A percentile compares a stretch with the other conserved stretches of the same genome.
Evolutionary conservation across 2,329 filamentous ascomycete species (phyloP).

Genomic region (Dactylellina leptospora): DNA sequence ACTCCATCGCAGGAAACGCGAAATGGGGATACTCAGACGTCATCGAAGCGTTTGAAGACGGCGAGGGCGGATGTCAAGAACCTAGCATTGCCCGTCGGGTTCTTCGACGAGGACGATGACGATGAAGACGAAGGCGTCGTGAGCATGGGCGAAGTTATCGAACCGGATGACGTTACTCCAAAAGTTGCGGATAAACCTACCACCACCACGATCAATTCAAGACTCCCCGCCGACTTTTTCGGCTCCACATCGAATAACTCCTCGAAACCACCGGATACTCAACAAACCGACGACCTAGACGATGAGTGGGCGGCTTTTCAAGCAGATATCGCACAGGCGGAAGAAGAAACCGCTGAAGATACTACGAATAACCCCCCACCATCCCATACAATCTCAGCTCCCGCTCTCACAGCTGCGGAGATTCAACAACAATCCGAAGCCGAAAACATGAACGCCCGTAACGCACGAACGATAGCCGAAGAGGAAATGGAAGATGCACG

Average conservation of each 20-base stretch:
- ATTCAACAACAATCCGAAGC: constrained; percentile 58
- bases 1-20: constrained; percentile 61
- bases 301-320: constrained; percentile 89
- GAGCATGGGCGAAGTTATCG: constrained; percentile 56
- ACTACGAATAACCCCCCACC: not conserved
- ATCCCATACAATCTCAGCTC: constrained; percentile 59
- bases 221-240: constrained; percentile 57
- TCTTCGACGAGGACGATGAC: constrained; percentile 57
- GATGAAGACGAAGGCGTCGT: constrained; percentile 57
- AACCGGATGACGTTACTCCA: constrained; percentile 54
- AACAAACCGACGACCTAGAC: constrained; percentile 69
- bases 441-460: constrained; percentile 56
- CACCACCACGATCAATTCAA: constrained; percentile 23
- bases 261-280: constrained; percentile 13
- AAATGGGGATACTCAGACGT: constrained; percentile 63
- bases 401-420: constrained; percentile 49
- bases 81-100: constrained; percentile 58
- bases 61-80: constrained; percentile 55
- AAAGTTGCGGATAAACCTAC: constrained; percentile 19
- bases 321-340: constrained; percentile 73
- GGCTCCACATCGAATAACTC: constrained; percentile 33
- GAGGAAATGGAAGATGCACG: constrained; percentile 76
- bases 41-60: constrained; percentile 63
- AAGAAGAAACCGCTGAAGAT: constrained; percentile 47
- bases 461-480: constrained; percentile 65